Conservation (phyloP, 805 yeast genomes). For the Ogataea allantospora region DNA sequence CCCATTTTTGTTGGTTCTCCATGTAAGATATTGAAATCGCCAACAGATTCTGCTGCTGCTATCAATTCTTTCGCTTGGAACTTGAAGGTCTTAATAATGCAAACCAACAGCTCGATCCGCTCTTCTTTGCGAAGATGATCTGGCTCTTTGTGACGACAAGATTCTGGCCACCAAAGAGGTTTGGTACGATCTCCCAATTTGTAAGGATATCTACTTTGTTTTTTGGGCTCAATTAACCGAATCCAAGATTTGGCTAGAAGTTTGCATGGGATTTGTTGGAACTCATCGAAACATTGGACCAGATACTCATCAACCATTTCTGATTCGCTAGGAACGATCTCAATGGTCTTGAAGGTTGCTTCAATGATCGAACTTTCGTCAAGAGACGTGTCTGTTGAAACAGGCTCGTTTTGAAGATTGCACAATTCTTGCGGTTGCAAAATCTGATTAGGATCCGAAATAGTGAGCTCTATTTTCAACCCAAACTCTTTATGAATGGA, state of each 20-base stretch:
- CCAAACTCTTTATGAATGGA: constrained; percentile 16
- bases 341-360: constrained; percentile 16
- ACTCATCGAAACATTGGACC: constrained; percentile 33
- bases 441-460: constrained; percentile 12
- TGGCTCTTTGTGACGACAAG: constrained; percentile 64
- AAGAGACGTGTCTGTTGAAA: constrained; percentile 4
- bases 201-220: constrained; percentile 64
- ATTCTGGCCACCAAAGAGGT: constrained; percentile 73
- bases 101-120: constrained; percentile 48
- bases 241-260: constrained; percentile 67
- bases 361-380: constrained; percentile 12
- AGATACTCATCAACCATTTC: constrained; percentile 25
- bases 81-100: constrained; percentile 34
- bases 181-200: constrained; percentile 45
- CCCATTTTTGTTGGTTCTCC: constrained; percentile 18
- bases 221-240: constrained; percentile 59
- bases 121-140: constrained; percentile 66
- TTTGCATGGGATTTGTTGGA: constrained; percentile 59
- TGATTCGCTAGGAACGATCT: constrained; percentile 20
- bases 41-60: constrained; percentile 24
- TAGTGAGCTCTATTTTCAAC: constrained; percentile 10
- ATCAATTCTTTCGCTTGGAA: constrained; percentile 22
- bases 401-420: neutral
- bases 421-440: neutral
- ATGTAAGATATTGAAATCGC: constrained; percentile 22